phyloP scores from a whole-genome alignment of 2,329 filamentous ascomycete species.

The Chalaropsis ovoidea region DNA sequence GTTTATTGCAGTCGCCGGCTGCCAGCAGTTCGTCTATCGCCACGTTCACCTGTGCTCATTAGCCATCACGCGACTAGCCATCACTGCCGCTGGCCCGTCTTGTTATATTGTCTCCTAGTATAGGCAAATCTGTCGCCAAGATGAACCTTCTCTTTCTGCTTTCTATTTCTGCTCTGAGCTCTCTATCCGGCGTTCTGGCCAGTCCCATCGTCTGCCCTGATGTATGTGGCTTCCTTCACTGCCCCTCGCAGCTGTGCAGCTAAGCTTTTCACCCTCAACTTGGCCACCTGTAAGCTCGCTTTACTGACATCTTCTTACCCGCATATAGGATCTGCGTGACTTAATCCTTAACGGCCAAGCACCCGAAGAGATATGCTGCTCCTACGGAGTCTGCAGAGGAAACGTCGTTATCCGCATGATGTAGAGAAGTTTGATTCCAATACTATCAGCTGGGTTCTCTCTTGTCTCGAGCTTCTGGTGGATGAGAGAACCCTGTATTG shows the following conservation, averaged over 20 bases:
- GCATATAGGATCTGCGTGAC: conserved; percentile 29
- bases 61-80: neutral
- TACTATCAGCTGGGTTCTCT: neutral
- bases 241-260: neutral
- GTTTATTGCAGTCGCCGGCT: neutral
- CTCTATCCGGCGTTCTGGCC: neutral
- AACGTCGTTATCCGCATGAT: conserved; percentile 42
- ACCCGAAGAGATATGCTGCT: conserved; percentile 43
- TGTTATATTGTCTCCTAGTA: neutral
- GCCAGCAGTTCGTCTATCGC: neutral
- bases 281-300: neutral
- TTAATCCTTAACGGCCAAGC: conserved; percentile 41
- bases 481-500: neutral
- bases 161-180: neutral
- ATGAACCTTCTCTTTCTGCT: conserved; percentile 8
- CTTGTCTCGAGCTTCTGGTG: neutral
- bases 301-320: neutral
- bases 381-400: conserved; percentile 44
- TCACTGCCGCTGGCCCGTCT: neutral
- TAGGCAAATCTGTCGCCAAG: neutral
- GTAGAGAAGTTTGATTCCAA: conserved; percentile 27
- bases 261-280: neutral
- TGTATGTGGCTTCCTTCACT: conserved; percentile 13
- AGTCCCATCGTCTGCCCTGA: conserved; percentile 24
- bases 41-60: neutral